A percentile compares a stretch with the other conserved stretches of the same genome.
These are phyloP conservation scores for Clavispora phyllophila DNA, from an alignment of 805 yeast species.

Conservation along the genomic window DNA sequence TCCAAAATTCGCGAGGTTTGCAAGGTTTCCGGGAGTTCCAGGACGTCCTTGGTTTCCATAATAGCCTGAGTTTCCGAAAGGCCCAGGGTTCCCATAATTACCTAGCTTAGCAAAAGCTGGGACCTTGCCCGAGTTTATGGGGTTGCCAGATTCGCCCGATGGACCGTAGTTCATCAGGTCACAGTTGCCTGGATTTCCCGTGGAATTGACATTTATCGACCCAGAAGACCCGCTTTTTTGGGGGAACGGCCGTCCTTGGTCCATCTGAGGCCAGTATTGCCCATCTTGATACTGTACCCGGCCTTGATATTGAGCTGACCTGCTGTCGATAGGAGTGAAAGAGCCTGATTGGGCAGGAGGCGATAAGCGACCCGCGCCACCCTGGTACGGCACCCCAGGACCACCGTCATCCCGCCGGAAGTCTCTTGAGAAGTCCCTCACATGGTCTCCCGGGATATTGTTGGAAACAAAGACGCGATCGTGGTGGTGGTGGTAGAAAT, in stretches of 20 bases:
- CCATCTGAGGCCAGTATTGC: neutral
- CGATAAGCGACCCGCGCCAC: neutral
- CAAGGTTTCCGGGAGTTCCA: neutral
- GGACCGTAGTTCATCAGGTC: no score
- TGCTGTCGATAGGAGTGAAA: neutral
- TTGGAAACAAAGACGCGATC: conserved; percentile 17
- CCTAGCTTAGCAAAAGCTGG: neutral
- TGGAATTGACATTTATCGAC: no score
- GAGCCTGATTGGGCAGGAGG: neutral
- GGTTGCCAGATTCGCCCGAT: neutral
- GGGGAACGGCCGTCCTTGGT: no score
- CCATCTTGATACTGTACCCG: no score
- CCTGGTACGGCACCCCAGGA: neutral
- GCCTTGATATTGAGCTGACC: no score
- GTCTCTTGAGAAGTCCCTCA: conserved; percentile 6
- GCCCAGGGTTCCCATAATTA: neutral
- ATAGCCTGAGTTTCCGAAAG: neutral
- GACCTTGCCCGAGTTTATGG: neutral
- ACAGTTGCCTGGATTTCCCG: no score
- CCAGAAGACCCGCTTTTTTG: no score
- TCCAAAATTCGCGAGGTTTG: neutral
- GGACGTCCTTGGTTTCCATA: neutral
- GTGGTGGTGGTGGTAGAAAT: conserved; percentile 5
- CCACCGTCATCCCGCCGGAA: neutral
- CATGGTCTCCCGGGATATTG: conserved; percentile 29